Percentiles rank a stretch among this genome's conserved stretches.
phyloP scores from a whole-genome alignment of 2,329 filamentous ascomycete species.

The Sclerotinia borealis region DNA sequence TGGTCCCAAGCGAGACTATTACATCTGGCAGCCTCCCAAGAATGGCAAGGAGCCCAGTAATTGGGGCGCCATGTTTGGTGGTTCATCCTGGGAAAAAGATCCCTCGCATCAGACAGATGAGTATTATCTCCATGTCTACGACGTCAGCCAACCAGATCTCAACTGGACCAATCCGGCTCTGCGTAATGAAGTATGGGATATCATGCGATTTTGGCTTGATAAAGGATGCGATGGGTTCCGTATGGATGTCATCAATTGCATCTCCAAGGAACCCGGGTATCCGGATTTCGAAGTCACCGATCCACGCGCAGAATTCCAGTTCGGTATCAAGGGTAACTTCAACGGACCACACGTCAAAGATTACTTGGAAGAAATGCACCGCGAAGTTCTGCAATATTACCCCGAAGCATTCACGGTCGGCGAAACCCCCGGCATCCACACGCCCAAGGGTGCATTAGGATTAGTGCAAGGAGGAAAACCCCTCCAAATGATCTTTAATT shows the following conservation, averaged over 20 bases:
- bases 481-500: constrained; percentile 68
- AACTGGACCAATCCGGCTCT: constrained; percentile 69
- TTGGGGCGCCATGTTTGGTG: constrained; percentile 35
- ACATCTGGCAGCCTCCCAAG: constrained; percentile 51
- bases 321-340: constrained; percentile 42
- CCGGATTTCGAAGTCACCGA: constrained; percentile 45
- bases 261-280: constrained; percentile 53
- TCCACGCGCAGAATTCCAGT: background rate
- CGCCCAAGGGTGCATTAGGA: constrained; percentile 44
- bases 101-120: constrained; percentile 39
- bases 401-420: constrained; percentile 49
- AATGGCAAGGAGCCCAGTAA: constrained; percentile 40
- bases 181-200: constrained; percentile 60
- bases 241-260: constrained; percentile 64
- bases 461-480: constrained; percentile 52
- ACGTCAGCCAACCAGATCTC: constrained; percentile 65
- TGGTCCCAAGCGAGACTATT: constrained; percentile 51
- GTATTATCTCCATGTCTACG: constrained; percentile 58
- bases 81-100: constrained; percentile 48
- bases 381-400: constrained; percentile 24
- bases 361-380: constrained; percentile 41
- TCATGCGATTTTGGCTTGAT: constrained; percentile 70
- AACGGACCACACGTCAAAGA: constrained; percentile 56
- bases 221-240: constrained; percentile 48
- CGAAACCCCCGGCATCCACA: constrained; percentile 41